Evolutionary conservation across 78 protist genomes (phyloP).

Genomic region (Isochrysis galbana): DNA sequence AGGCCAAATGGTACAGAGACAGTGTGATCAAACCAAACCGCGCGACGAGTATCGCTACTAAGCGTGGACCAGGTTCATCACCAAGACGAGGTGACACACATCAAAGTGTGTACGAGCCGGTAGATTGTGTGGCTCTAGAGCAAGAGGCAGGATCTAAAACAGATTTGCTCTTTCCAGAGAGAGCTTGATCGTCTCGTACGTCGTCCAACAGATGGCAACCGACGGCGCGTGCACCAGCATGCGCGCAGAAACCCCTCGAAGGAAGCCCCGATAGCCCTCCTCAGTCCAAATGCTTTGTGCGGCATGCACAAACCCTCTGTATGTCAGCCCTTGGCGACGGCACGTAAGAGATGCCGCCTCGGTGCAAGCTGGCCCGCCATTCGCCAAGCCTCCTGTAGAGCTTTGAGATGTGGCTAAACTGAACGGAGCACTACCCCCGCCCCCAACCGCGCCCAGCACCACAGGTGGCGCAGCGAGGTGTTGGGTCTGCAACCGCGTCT

Average conservation of each 20-base stretch:
- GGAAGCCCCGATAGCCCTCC: neutral
- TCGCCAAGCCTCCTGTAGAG: too few species aligned
- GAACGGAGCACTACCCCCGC: neutral
- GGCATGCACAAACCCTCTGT: neutral
- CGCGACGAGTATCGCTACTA: too few species aligned
- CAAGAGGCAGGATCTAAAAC: too few species aligned
- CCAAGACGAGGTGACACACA: too few species aligned
- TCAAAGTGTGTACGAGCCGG: too few species aligned
- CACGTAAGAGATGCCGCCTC: neutral
- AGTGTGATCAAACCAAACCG: too few species aligned
- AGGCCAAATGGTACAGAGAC: too few species aligned
- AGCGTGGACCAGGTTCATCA: too few species aligned
- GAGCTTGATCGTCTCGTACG: slow-evolving; percentile 16
- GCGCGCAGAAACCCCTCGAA: neutral
- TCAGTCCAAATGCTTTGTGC: neutral
- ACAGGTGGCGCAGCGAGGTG: neutral
- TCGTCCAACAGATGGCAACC: slow-evolving; percentile 27
- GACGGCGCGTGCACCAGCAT: neutral
- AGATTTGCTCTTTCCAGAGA: neutral
- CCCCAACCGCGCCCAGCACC: neutral
- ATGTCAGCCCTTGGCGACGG: neutral
- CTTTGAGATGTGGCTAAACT: too few species aligned
- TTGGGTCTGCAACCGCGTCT: slow-evolving; percentile 61
- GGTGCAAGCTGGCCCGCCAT: too few species aligned
- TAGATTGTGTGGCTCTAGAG: too few species aligned